A percentile compares a stretch with the other conserved stretches of the same genome.
phyloP scores from a whole-genome alignment of 805 yeast genomes.

The Wickerhamomyces mucosus region DNA sequence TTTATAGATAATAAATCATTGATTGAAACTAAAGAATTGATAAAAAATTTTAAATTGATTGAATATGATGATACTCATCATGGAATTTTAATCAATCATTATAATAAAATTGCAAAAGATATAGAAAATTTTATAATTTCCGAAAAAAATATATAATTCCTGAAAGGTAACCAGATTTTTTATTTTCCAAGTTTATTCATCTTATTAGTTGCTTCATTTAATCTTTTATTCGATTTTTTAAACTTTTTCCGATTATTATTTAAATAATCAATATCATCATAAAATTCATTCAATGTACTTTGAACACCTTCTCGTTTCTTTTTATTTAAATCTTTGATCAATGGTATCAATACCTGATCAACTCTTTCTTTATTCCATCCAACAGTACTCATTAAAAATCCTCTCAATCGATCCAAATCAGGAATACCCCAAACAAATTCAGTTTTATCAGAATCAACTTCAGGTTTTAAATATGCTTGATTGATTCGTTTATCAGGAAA shows the following conservation, averaged over 20 bases:
- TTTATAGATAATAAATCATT: conserved; percentile 28
- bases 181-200: too few species aligned
- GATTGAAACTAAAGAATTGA: conserved; percentile 1
- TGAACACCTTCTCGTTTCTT: conserved; percentile 47
- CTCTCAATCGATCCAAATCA: conserved; percentile 67
- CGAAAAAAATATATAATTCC: too few species aligned
- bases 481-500: conserved; percentile 66
- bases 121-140: conserved; percentile 1
- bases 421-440: conserved; percentile 88
- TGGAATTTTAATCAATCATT: conserved; percentile 4
- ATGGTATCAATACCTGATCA: conserved; percentile 79
- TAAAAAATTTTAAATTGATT: conserved; percentile 1
- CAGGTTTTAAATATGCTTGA: conserved; percentile 72
- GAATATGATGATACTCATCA: conserved; percentile 5
- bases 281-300: conserved; percentile 55
- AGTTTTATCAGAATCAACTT: conserved; percentile 73
- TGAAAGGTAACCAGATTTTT: conserved; percentile 2
- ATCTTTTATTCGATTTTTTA: conserved; percentile 47
- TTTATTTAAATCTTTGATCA: conserved; percentile 69
- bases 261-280: conserved; percentile 49
- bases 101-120: conserved; percentile 2
- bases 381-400: conserved; percentile 56
- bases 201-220: conserved; percentile 36
- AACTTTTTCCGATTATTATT: conserved; percentile 24
- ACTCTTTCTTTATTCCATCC: conserved; percentile 75